Percentiles rank a stretch among this genome's conserved stretches.
Evolutionary conservation across 1,139 yeast genomes (phyloP).

Genomic region (Yamadazyma mexicana): DNA sequence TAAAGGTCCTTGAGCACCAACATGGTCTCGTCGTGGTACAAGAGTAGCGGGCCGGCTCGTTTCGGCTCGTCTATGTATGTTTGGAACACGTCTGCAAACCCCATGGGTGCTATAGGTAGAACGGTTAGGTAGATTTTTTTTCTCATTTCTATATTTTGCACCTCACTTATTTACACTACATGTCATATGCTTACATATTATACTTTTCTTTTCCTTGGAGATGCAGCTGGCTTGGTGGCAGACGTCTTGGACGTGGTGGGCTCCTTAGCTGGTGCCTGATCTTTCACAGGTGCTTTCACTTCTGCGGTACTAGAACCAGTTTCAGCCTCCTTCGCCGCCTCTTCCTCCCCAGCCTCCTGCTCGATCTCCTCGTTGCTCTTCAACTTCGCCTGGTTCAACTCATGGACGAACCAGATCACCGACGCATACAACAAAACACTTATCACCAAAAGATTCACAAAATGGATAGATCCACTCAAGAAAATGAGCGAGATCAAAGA

Average conservation of each 20-base stretch:
- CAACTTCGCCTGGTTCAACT: constrained; percentile 55
- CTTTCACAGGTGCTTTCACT: not conserved
- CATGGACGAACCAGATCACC: constrained; percentile 85
- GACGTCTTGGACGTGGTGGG: constrained; percentile 1
- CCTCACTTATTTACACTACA: constrained; percentile 2
- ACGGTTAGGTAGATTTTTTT: not conserved
- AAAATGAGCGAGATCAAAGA: constrained; percentile 59
- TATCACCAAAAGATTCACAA: constrained; percentile 68
- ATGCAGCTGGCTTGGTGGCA: constrained; percentile 3
- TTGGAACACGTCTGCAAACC: constrained; percentile 35
- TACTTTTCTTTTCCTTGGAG: constrained; percentile 19
- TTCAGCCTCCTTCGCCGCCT: constrained; percentile 1
- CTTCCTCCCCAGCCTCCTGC: constrained; percentile 7
- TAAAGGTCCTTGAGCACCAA: constrained; percentile 60
- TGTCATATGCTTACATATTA: constrained; percentile 3
- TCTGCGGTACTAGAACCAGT: not conserved
- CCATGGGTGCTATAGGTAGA: too few relatives aligned
- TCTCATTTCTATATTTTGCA: not conserved
- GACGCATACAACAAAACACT: constrained; percentile 74
- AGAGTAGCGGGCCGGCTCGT: constrained; percentile 19
- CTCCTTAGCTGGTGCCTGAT: not conserved
- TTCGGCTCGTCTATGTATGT: constrained; percentile 33
- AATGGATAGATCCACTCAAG: constrained; percentile 72
- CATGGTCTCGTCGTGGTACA: constrained; percentile 52
- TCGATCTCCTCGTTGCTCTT: constrained; percentile 21